Conservation (phyloP, 495 filamentous ascomycete genomes). For the Tuber calosporum region DNA sequence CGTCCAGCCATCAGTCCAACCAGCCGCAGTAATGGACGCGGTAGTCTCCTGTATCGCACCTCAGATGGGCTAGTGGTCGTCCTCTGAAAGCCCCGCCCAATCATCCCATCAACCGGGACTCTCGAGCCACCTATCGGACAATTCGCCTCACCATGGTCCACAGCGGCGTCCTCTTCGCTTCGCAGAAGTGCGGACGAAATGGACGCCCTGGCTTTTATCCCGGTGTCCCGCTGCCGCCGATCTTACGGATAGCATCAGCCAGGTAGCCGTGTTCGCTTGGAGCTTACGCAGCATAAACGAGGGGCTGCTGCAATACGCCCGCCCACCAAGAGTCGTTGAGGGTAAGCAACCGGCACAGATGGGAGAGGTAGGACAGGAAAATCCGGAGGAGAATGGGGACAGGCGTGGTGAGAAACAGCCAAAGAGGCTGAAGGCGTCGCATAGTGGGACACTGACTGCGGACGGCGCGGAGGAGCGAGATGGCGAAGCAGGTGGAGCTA, state of each 20-base stretch:
- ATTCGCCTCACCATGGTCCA: constrained; percentile 54
- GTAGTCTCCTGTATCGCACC: constrained; percentile 84
- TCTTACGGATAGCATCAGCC: constrained; percentile 73
- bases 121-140: constrained; percentile 43
- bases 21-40: constrained; percentile 66
- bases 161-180: not conserved
- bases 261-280: constrained; percentile 80
- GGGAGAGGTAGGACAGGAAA: not conserved
- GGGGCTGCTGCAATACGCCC: constrained; percentile 46
- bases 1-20: constrained; percentile 30
- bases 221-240: constrained; percentile 49
- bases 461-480: not conserved
- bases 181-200: not conserved
- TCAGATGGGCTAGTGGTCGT: constrained; percentile 84
- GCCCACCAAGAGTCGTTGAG: not conserved
- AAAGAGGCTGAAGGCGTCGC: not conserved
- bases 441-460: not conserved
- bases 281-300: constrained; percentile 75
- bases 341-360: not conserved
- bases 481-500: not conserved
- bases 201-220: constrained; percentile 43
- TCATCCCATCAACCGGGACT: constrained; percentile 54
- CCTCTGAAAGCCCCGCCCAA: constrained; percentile 64
- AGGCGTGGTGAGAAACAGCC: not conserved
- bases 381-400: not conserved